Evolutionary conservation across 108 stramenopile genomes (phyloP).

Genomic region (Fistulifera pelliculosa): DNA sequence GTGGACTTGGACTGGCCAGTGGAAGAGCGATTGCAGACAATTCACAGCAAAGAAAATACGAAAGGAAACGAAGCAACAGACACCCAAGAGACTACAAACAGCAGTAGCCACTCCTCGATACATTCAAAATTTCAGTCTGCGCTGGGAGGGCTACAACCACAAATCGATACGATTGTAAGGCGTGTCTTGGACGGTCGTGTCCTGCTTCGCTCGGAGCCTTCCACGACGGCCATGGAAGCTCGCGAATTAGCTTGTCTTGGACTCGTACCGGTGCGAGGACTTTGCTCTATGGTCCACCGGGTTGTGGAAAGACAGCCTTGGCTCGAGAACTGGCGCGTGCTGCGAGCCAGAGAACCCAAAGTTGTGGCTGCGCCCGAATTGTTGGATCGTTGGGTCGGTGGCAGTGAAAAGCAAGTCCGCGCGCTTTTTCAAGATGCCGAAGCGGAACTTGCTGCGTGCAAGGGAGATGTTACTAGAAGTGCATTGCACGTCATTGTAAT

Average conservation of each 20-base stretch:
- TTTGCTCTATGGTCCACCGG: slow-evolving; percentile 79
- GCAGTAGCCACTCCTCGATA: background rate
- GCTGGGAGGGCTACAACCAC: slow-evolving; percentile 56
- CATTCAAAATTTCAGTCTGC: slow-evolving; percentile 22
- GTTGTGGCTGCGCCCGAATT: slow-evolving; percentile 92
- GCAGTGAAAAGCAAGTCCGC: slow-evolving; percentile 82
- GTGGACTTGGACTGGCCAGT: background rate
- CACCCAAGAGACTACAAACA: no score
- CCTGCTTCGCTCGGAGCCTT: slow-evolving; percentile 20
- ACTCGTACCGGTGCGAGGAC: slow-evolving; percentile 70
- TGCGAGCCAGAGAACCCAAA: slow-evolving; percentile 79
- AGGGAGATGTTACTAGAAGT: slow-evolving; percentile 56
- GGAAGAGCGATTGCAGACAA: background rate
- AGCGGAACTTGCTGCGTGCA: slow-evolving; percentile 63
- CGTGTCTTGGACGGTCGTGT: slow-evolving; percentile 71
- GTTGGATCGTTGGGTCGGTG: slow-evolving; percentile 96
- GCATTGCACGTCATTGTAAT: slow-evolving; percentile 94
- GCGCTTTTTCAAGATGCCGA: slow-evolving; percentile 93
- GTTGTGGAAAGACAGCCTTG: slow-evolving; percentile 86
- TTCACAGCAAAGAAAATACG: no score
- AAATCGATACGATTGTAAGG: slow-evolving; percentile 65
- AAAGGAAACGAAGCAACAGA: no score
- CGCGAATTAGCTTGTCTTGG: slow-evolving; percentile 80
- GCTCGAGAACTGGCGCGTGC: slow-evolving; percentile 85
- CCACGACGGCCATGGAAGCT: slow-evolving; percentile 42